Evolutionary conservation across 2,329 filamentous ascomycete genomes (phyloP).

Genomic region (Hypoxylon sp.): DNA sequence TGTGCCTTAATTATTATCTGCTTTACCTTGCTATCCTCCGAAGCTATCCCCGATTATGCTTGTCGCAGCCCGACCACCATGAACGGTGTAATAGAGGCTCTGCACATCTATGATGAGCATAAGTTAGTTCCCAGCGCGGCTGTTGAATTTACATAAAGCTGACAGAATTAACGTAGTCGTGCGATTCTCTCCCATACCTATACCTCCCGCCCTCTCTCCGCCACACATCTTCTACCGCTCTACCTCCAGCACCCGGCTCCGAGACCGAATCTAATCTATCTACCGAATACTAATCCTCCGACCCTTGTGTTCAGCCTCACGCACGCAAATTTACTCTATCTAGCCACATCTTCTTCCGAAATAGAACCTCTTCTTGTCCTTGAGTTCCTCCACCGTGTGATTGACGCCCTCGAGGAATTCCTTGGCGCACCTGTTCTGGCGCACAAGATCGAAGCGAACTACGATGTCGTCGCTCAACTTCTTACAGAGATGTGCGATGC

Average conservation of each 20-base stretch:
- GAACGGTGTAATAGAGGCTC: conserved; percentile 91
- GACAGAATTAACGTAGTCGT: conserved; percentile 69
- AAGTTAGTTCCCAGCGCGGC: conserved; percentile 72
- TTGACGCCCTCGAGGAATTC: conserved; percentile 95
- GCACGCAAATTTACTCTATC: conserved; percentile 89
- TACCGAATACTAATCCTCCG: conserved; percentile 84
- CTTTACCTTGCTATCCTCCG: background rate
- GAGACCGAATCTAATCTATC: conserved; percentile 87
- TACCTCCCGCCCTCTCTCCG: conserved; percentile 83
- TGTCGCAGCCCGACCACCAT: conserved; percentile 66
- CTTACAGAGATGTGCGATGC: conserved; percentile 97
- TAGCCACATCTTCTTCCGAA: conserved; percentile 88
- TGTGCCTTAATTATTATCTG: background rate
- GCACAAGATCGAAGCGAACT: conserved; percentile 88
- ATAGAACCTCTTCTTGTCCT: conserved; percentile 90
- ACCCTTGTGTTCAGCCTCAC: conserved; percentile 89
- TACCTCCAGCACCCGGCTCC: conserved; percentile 87
- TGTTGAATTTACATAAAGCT: conserved; percentile 31
- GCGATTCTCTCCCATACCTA: conserved; percentile 92
- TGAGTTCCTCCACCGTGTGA: conserved; percentile 93
- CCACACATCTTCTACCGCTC: conserved; percentile 82
- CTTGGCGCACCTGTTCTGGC: conserved; percentile 88
- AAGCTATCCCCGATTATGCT: conserved; percentile 46
- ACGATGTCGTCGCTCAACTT: conserved; percentile 94
- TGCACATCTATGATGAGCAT: conserved; percentile 97